These are phyloP conservation scores for Chaetomiaceae sp. DNA, from an alignment of 2,329 filamentous ascomycete species.

Conservation along the genomic window DNA sequence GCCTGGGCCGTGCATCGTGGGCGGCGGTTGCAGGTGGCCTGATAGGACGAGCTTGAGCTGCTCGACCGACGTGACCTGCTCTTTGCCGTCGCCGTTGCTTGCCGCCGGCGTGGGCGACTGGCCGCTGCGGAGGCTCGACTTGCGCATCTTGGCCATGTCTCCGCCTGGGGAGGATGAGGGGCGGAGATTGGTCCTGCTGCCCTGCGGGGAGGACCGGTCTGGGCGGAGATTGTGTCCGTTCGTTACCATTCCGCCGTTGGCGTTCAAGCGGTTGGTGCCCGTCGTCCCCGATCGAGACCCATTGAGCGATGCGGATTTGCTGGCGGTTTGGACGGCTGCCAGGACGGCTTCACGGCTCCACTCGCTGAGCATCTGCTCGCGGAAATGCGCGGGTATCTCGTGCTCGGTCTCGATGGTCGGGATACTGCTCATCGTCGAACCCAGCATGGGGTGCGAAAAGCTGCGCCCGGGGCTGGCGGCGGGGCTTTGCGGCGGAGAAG, in stretches of 20 bases:
- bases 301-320: conserved; percentile 68
- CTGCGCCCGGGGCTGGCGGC: conserved; percentile 63
- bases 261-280: conserved; percentile 52
- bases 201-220: conserved; percentile 40
- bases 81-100: conserved; percentile 28
- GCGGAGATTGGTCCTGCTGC: conserved; percentile 48
- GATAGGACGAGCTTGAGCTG: conserved; percentile 60
- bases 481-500: conserved; percentile 66
- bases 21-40: conserved; percentile 42
- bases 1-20: conserved; percentile 36
- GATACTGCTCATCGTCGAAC: conserved; percentile 41
- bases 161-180: conserved; percentile 42
- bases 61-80: conserved; percentile 54
- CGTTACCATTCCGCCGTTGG: conserved; percentile 44
- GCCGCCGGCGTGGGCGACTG: conserved; percentile 41
- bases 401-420: conserved; percentile 39
- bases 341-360: conserved; percentile 77
- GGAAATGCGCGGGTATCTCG: conserved; percentile 63
- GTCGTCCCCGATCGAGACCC: conserved; percentile 67
- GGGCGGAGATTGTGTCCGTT: conserved; percentile 36
- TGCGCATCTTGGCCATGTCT: conserved; percentile 42
- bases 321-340: conserved; percentile 61
- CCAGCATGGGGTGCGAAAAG: conserved; percentile 59
- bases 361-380: conserved; percentile 70
- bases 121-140: conserved; percentile 51